Evolutionary conservation across 1,139 yeast genomes (phyloP).

Genomic region (Yamadazyma siamensis): DNA sequence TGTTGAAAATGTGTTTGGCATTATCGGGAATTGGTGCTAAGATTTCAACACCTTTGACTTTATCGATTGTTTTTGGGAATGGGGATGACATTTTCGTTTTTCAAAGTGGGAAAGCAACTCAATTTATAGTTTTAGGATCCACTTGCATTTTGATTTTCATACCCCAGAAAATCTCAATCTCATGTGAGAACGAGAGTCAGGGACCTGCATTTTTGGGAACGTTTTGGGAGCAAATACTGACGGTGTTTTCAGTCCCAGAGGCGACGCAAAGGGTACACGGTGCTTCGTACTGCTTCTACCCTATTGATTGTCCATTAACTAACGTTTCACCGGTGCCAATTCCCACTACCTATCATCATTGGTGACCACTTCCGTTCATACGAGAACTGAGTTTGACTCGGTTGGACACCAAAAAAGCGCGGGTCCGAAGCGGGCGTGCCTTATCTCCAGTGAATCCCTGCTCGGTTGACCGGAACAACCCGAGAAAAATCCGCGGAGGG

Average conservation of each 20-base stretch:
- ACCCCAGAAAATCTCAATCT: constrained; percentile 12
- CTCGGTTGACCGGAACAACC: constrained; percentile 10
- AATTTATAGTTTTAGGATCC: constrained; percentile 19
- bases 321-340: too few relatives aligned
- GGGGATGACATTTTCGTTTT: constrained; percentile 39
- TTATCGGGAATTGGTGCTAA: constrained; percentile 59
- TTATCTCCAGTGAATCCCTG: constrained; percentile 1
- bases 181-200: constrained; percentile 3
- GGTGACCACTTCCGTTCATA: constrained; percentile 9
- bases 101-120: constrained; percentile 16
- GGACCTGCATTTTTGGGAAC: neutral
- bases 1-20: constrained; percentile 61
- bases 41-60: constrained; percentile 62
- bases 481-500: too few relatives aligned
- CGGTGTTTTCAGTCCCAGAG: too few relatives aligned
- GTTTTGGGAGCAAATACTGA: too few relatives aligned
- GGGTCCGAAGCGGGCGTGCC: constrained; percentile 5
- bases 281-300: too few relatives aligned
- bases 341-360: neutral
- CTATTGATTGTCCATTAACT: too few relatives aligned
- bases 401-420: neutral
- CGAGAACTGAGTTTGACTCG: constrained; percentile 5
- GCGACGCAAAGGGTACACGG: too few relatives aligned
- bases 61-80: constrained; percentile 50
- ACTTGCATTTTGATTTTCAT: constrained; percentile 5